These are phyloP conservation scores for Hypoxylon sp. DNA, from an alignment of 2,329 filamentous ascomycete species.

Conservation along the genomic window DNA sequence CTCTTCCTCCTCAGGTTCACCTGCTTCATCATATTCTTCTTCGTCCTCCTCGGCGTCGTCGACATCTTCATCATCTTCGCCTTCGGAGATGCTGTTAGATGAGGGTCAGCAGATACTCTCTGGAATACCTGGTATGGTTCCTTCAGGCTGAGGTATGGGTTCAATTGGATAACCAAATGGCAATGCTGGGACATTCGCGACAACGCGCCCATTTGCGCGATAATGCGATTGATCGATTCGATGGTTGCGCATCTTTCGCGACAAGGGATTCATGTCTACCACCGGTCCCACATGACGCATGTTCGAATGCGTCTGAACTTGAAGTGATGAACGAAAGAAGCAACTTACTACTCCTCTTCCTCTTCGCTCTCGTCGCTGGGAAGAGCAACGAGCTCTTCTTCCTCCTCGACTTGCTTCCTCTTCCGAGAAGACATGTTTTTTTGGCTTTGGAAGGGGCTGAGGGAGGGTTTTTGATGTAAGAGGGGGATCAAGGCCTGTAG, in stretches of 20 bases:
- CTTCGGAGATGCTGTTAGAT: constrained; percentile 43
- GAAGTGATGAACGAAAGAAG: constrained; percentile 2
- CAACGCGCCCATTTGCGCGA: constrained; percentile 17
- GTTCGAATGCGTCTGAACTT: constrained; percentile 8
- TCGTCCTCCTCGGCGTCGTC: constrained; percentile 47
- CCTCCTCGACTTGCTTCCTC: constrained; percentile 47
- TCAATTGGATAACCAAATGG: background rate
- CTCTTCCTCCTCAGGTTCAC: constrained; percentile 40
- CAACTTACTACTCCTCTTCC: constrained; percentile 49
- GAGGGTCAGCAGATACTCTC: constrained; percentile 28
- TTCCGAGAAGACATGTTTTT: constrained; percentile 46
- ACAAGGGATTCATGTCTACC: constrained; percentile 10
- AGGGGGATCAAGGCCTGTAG: constrained; percentile 7
- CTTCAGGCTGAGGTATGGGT: background rate
- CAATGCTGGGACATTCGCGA: constrained; percentile 9
- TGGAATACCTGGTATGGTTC: background rate
- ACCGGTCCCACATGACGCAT: constrained; percentile 5
- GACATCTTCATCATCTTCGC: constrained; percentile 45
- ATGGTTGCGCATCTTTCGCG: constrained; percentile 36
- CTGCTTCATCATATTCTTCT: constrained; percentile 44
- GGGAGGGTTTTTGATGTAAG: constrained; percentile 7
- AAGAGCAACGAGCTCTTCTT: constrained; percentile 49
- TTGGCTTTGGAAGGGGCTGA: constrained; percentile 16
- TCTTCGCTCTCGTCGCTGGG: constrained; percentile 49
- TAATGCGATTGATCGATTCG: constrained; percentile 15